phyloP scores from a whole-genome alignment of 2,329 filamentous ascomycete genomes.

The Apiospora aurea region DNA sequence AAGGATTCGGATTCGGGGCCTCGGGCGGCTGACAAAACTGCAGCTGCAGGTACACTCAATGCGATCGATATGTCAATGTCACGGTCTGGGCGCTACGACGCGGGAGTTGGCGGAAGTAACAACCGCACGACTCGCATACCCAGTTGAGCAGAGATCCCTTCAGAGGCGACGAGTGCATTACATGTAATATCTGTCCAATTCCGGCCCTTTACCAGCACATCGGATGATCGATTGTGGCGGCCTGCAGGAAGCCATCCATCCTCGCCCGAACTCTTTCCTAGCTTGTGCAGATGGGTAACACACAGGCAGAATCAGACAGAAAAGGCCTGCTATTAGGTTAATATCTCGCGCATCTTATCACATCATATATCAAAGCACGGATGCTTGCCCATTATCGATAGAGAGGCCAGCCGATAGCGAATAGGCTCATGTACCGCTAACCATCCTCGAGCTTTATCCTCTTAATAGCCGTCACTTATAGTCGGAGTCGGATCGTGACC shows the following conservation, averaged over 20 bases:
- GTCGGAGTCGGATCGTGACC: constrained; percentile 6
- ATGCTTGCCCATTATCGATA: neutral
- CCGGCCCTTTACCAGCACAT: constrained; percentile 11
- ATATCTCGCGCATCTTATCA: constrained; percentile 14
- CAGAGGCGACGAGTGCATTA: neutral
- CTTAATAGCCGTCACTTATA: constrained; percentile 7
- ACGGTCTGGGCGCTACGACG: neutral
- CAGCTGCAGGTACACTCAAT: neutral
- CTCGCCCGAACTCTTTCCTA: neutral
- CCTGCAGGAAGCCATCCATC: neutral
- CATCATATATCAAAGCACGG: constrained; percentile 1
- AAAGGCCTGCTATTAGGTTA: constrained; percentile 11
- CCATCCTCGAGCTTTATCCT: neutral
- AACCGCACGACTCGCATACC: constrained; percentile 5
- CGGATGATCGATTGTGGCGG: constrained; percentile 7
- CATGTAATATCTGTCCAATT: constrained; percentile 12
- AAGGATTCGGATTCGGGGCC: neutral
- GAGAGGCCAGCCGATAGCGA: neutral
- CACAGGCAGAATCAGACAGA: neutral
- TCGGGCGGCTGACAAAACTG: neutral
- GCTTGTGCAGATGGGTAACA: neutral
- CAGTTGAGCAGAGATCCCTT: neutral
- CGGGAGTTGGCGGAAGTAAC: constrained; percentile 7
- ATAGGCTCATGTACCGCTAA: constrained; percentile 14
- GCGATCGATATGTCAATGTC: neutral